Conservation (phyloP, 495 filamentous ascomycete species). For the Glonium stellatum region DNA sequence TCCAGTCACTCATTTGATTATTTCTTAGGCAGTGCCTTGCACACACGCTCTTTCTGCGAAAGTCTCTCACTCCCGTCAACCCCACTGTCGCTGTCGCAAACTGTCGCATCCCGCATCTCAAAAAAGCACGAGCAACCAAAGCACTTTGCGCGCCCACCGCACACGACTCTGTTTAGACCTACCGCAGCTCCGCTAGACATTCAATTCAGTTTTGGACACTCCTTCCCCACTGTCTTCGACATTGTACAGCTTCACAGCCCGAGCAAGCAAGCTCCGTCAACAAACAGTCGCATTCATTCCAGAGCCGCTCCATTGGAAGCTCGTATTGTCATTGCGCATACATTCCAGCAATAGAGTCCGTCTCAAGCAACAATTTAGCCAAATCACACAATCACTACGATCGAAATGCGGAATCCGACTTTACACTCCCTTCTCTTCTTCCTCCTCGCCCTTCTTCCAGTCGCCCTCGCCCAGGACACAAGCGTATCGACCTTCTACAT, state of each 20-base stretch:
- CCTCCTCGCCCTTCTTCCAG: conserved; percentile 19
- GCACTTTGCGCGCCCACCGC: conserved; percentile 2
- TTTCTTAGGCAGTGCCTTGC: conserved; percentile 18
- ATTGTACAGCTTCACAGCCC: neutral
- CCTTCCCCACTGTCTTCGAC: neutral
- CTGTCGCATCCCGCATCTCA: neutral
- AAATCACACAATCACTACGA: neutral
- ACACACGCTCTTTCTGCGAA: conserved; percentile 18
- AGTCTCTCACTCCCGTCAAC: neutral
- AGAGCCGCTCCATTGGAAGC: neutral
- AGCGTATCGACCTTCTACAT: conserved; percentile 24
- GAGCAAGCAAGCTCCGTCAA: neutral
- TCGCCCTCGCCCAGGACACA: conserved; percentile 14
- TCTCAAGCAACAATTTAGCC: neutral
- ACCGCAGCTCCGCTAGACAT: conserved; percentile 2
- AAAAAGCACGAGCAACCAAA: neutral
- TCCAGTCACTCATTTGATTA: conserved; percentile 1
- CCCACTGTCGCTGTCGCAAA: neutral
- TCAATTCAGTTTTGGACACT: conserved; percentile 5
- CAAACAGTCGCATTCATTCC: conserved; percentile 12
- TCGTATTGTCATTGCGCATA: neutral
- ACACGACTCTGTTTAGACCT: neutral
- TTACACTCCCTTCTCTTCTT: conserved; percentile 19
- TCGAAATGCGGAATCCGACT: conserved; percentile 13
- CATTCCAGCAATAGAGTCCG: neutral